Evolutionary conservation across 2,329 filamentous ascomycete species (phyloP), one percentile per base, ranked within the genome.

Genomic region (Aspergillus sp.): DNA sequence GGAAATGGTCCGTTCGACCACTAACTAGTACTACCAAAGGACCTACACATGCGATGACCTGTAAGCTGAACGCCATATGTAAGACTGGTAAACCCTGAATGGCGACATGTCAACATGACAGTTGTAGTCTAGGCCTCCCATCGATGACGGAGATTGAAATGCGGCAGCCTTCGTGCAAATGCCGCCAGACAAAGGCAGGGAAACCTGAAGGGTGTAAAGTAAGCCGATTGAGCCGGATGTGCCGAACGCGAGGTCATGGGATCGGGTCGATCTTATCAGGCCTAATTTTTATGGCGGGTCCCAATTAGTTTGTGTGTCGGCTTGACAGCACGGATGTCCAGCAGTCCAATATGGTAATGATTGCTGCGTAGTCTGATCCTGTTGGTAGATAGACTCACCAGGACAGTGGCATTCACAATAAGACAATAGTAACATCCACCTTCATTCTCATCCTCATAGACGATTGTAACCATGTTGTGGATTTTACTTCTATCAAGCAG

Each of bases 281-380:
- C 23, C 41, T 32, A 32, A 15, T 15, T 42, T 55, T 21, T 27
- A 27, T 42, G 53, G 53, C 53, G 53, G 53, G 53, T 55, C 53
- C 41, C 32, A 5, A 15, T 36, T 13, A 5, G 25, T 27, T 30
- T 25, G 47, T 30, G 41, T 11, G 47, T 42, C 53, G 42, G 41
- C 38, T 17, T 55, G 41, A 32, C 53, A 47, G 53, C 53, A 55
- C 39, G 53, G 53, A 55, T 55, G 53, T 55, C 53, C 53, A 55
- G 44, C 38, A 55, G 39, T 55, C 53, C 53, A 55, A 55, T 39
- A 36, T 17, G 53, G 53, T 8, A 55, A 55, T 30, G 53, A 47
- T 55, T 55, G 53, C 53, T 55, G 53, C 52, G 39, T n/a, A 54
- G 17, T 27, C 3, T 15, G 19, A 27, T 23, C 15, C 7, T 36